Base-by-base conservation (phyloP, 2,329 filamentous ascomycete genomes). In the Aspergillaceae sp. region DNA sequence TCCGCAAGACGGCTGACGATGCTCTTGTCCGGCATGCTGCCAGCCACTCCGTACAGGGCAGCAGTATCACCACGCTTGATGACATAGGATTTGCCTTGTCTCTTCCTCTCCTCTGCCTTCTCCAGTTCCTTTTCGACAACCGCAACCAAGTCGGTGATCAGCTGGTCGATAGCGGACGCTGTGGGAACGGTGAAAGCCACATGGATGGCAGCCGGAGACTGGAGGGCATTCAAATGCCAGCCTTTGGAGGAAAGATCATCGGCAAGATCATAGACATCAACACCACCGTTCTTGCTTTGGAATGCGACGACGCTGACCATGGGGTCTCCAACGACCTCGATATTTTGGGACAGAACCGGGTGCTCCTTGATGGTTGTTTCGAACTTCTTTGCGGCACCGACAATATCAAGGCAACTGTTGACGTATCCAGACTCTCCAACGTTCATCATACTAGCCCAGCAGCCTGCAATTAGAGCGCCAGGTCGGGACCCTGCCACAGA, bases 211-310 rank as follows among this genome's bases (percentile, higher is more conserved):
- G 92, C 83, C 2, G 92, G 92, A 58, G 81, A 84, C 70, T 98
- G 92, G 52, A 98, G 76, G 2, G 90, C 87, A 62, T 97, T 98
- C 49, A 98, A 75, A 70, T 98, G 92, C 92, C 92, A 98, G 3
- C 92, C 91, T 61, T 83, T 84, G 0, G 71, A 72, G 8, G 78
- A 80, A 84, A 98, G 91, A 55, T 74, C 86, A 67, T 98, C 92
- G 5, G 91, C 88, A 54, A 98, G 81, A 62, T 95, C 90, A 71
- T 98, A 98, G 52, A 94, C 85, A 68, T 96, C 83, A 37, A 98
- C 78, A n/a, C 80, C 66, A 8, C 61, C 63, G 29, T 71, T 84
- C 56, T 80, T 77, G n/a, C 86, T 83, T 7, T 79, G 79, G 71
- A 97, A 97, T 1, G 92, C 86, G 4, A 98, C 82, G 29, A 98